These are phyloP conservation scores for Peronospora farinosa DNA, from an alignment of 352 stramenopile genomes.

Conservation along the genomic window DNA sequence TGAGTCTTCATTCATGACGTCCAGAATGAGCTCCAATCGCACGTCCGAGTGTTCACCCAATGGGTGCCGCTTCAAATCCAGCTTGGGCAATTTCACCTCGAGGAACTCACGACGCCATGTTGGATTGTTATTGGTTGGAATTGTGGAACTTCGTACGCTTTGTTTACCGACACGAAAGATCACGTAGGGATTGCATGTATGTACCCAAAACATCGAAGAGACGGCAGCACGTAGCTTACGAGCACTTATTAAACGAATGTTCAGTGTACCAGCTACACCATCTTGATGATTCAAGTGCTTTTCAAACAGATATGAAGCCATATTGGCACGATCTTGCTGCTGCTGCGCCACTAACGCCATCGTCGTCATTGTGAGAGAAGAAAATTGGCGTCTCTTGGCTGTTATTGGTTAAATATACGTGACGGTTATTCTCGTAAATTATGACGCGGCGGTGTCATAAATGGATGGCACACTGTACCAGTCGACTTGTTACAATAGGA, in stretches of 20 bases:
- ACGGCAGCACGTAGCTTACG: slow-evolving; percentile 61
- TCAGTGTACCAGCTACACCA: slow-evolving; percentile 60
- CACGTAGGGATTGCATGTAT: slow-evolving; percentile 79
- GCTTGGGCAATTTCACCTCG: slow-evolving; percentile 70
- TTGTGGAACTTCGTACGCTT: slow-evolving; percentile 59
- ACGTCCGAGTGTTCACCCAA: slow-evolving; percentile 64
- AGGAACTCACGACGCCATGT: slow-evolving; percentile 68
- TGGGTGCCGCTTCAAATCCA: slow-evolving; percentile 50
- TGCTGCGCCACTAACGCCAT: slow-evolving; percentile 32
- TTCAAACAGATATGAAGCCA: slow-evolving; percentile 65
- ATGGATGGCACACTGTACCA: too few relatives aligned
- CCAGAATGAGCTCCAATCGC: slow-evolving; percentile 63
- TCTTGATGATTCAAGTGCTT: slow-evolving; percentile 77
- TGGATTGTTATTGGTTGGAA: slow-evolving; percentile 64
- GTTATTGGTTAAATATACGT: background rate
- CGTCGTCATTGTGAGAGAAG: slow-evolving; percentile 4
- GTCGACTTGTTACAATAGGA: background rate
- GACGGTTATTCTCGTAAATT: background rate
- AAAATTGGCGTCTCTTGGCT: background rate
- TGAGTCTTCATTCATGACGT: slow-evolving; percentile 82
- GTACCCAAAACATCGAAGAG: slow-evolving; percentile 77
- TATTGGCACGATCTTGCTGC: slow-evolving; percentile 34
- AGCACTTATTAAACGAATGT: slow-evolving; percentile 63
- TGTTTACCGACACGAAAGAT: slow-evolving; percentile 78
- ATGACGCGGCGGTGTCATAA: slow-evolving; percentile 13